Evolutionary conservation across 2,329 filamentous ascomycete species (phyloP).

Genomic region (Cytospora piceicola): DNA sequence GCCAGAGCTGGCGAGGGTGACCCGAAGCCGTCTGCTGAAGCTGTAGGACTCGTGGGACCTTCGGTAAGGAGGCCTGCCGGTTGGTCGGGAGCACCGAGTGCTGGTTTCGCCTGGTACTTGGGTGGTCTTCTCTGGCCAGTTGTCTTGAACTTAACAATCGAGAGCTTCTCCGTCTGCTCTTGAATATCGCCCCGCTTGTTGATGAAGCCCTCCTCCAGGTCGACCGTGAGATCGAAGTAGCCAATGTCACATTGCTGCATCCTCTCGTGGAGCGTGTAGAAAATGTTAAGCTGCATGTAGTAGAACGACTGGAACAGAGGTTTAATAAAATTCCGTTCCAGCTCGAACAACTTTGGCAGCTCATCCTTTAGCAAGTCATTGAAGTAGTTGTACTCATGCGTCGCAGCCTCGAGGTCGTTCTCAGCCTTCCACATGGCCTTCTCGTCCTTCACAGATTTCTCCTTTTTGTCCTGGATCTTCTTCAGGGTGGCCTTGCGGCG

Average conservation of each 20-base stretch:
- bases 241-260: slow-evolving; percentile 98
- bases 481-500: slow-evolving; percentile 81
- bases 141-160: slow-evolving; percentile 90
- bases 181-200: slow-evolving; percentile 88
- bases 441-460: slow-evolving; percentile 93
- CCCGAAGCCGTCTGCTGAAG: slow-evolving; percentile 16
- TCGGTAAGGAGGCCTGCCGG: slow-evolving; percentile 56
- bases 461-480: slow-evolving; percentile 97
- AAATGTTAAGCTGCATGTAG: slow-evolving; percentile 99
- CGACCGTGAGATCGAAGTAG: slow-evolving; percentile 91
- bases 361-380: slow-evolving; percentile 97
- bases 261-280: slow-evolving; percentile 96
- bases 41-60: slow-evolving; percentile 41
- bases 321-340: slow-evolving; percentile 94
- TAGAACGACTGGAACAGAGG: slow-evolving; percentile 99
- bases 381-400: slow-evolving; percentile 97
- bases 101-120: slow-evolving; percentile 62
- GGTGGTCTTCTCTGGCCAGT: slow-evolving; percentile 69
- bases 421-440: slow-evolving; percentile 97
- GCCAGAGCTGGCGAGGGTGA: slow-evolving; percentile 10
- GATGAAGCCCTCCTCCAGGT: slow-evolving; percentile 89
- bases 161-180: slow-evolving; percentile 79
- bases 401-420: slow-evolving; percentile 85
- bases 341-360: slow-evolving; percentile 83
- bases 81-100: slow-evolving; percentile 48